phyloP scores from a whole-genome alignment of 306 rosid genomes.

The Oemleria cerasiformis region DNA sequence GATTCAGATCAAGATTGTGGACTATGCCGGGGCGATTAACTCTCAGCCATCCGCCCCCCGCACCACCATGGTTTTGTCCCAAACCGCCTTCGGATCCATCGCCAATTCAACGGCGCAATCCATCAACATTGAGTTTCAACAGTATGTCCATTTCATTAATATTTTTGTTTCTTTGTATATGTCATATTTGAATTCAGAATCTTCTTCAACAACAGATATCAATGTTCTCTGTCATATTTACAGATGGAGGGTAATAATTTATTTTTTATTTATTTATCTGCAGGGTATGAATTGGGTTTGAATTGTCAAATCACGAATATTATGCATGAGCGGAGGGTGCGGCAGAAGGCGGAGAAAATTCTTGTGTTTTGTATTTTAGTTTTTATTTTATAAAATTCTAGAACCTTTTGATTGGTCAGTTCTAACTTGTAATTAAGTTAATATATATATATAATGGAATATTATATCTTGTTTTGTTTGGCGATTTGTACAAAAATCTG shows the following conservation, averaged over 20 bases:
- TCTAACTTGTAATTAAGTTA: not conserved
- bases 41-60: conserved; percentile 21
- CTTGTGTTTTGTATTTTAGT: not conserved
- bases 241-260: not conserved
- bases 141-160: conserved; percentile 29
- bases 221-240: not conserved
- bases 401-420: not conserved
- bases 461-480: not conserved
- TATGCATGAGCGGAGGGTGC: not conserved
- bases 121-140: conserved; percentile 70
- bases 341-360: not conserved
- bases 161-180: no score
- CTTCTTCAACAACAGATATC: no score
- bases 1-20: conserved; percentile 62
- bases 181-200: no score
- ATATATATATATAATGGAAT: not conserved
- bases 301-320: not conserved
- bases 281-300: conserved; percentile 5
- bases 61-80: conserved; percentile 56
- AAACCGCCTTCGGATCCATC: conserved; percentile 49
- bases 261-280: not conserved
- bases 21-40: conserved; percentile 12
- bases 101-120: conserved; percentile 36
- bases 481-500: not conserved
- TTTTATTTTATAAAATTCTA: not conserved